Evolutionary conservation across 805 yeast species (phyloP).

Genomic region (Candida multigemmis): DNA sequence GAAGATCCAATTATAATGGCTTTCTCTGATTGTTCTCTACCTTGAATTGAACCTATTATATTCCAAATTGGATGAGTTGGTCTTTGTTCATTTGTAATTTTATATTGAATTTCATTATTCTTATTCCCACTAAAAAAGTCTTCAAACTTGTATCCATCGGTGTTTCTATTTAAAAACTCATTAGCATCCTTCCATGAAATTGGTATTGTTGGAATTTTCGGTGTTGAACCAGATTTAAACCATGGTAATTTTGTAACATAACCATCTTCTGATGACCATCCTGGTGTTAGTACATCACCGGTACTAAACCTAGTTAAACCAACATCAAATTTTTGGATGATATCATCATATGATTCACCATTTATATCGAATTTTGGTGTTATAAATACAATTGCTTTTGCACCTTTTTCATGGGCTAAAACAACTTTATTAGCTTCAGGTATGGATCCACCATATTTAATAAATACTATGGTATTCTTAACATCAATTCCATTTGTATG

Average conservation of each 20-base stretch:
- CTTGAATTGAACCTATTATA: constrained; percentile 67
- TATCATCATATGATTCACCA: constrained; percentile 17
- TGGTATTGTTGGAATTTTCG: constrained; percentile 71
- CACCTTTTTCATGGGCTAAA: constrained; percentile 49
- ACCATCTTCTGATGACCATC: constrained; percentile 46
- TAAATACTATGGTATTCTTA: constrained; percentile 44
- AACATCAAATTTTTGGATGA: constrained; percentile 48
- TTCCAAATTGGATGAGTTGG: constrained; percentile 67
- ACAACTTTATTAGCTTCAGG: constrained; percentile 29
- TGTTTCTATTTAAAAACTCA: constrained; percentile 20
- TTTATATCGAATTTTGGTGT: constrained; percentile 14
- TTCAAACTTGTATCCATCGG: constrained; percentile 19
- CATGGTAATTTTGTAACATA: constrained; percentile 30
- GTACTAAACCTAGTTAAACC: constrained; percentile 52
- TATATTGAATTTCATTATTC: constrained; percentile 6
- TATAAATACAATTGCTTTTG: constrained; percentile 62
- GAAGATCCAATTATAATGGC: constrained; percentile 77
- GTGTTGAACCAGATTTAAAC: constrained; percentile 42
- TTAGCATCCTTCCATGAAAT: constrained; percentile 66
- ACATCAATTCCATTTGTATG: constrained; percentile 25
- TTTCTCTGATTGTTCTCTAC: constrained; percentile 68
- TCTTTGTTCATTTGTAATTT: constrained; percentile 31
- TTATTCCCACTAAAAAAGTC: constrained; percentile 17
- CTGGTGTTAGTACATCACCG: constrained; percentile 79
- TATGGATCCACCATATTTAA: constrained; percentile 44